phyloP scores from a whole-genome alignment of 306 rosid genomes.

The Boehmeria nivea region DNA sequence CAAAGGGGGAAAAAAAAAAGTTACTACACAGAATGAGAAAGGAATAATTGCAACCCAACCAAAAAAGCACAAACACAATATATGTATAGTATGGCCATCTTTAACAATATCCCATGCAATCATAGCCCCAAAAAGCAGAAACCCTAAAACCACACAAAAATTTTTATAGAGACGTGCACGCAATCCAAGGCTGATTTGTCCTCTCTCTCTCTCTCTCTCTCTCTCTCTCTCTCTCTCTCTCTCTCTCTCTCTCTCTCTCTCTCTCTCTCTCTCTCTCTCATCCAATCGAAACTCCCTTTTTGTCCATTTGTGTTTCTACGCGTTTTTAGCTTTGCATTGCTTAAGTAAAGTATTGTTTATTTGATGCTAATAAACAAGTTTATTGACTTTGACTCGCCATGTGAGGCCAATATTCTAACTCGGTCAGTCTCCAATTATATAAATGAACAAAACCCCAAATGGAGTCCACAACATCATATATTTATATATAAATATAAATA shows the following conservation, averaged over 20 bases:
- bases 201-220: constrained; percentile 13
- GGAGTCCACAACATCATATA: no score
- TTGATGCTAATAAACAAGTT: constrained; percentile 6
- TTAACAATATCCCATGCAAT: constrained; percentile 10
- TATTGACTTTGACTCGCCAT: constrained; percentile 57
- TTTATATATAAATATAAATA: neutral
- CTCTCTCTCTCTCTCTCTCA: constrained; percentile 19
- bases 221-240: constrained; percentile 17
- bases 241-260: constrained; percentile 17
- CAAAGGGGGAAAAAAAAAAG: neutral
- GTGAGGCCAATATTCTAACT: constrained; percentile 27
- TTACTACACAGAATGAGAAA: neutral
- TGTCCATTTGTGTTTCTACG: constrained; percentile 41
- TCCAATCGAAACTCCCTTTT: constrained; percentile 15
- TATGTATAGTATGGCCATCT: neutral
- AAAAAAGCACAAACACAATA: neutral
- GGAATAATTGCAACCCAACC: neutral
- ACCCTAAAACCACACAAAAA: neutral
- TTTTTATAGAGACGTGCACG: constrained; percentile 55
- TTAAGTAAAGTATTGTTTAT: neutral
- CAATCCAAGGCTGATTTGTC: constrained; percentile 44
- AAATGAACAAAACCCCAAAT: neutral
- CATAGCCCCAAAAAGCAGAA: constrained; percentile 6
- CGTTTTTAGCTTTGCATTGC: constrained; percentile 40
- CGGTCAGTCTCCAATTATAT: neutral